These are phyloP conservation scores for Neonectria sp. DNA, from an alignment of 2,329 filamentous ascomycete species.

Conservation along the genomic window DNA sequence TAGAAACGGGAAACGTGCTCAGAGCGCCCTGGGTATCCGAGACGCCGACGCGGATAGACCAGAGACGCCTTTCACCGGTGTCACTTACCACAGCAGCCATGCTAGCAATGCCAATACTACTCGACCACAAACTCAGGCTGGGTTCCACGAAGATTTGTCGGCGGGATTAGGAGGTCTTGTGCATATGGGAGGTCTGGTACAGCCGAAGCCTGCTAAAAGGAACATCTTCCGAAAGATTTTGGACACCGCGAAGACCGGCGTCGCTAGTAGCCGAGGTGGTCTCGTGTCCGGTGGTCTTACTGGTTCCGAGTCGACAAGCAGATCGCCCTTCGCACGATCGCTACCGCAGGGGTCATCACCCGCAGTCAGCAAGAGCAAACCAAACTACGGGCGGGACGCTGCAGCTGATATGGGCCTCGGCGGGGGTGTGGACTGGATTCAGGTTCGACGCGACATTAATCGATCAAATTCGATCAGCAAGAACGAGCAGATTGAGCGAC, in stretches of 20 bases:
- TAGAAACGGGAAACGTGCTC: conserved; percentile 77
- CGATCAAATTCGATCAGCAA: conserved; percentile 93
- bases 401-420: conserved; percentile 80
- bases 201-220: conserved; percentile 84
- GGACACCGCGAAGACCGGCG: conserved; percentile 93
- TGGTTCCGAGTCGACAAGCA: conserved; percentile 61
- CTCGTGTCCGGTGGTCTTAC: conserved; percentile 72
- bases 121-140: conserved; percentile 76
- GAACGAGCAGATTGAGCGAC: conserved; percentile 87
- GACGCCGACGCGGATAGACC: conserved; percentile 70
- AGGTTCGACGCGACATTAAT: conserved; percentile 95
- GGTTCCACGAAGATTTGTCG: conserved; percentile 75
- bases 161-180: conserved; percentile 84
- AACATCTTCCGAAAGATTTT: conserved; percentile 97
- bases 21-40: conserved; percentile 75
- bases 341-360: conserved; percentile 56
- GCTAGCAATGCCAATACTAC: conserved; percentile 68
- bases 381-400: conserved; percentile 62
- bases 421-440: conserved; percentile 88
- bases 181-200: conserved; percentile 81
- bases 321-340: conserved; percentile 61
- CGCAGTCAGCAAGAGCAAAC: conserved; percentile 60
- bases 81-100: conserved; percentile 95
- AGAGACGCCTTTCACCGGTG: conserved; percentile 78
- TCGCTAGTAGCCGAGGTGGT: conserved; percentile 89